phyloP scores from a whole-genome alignment of 2,329 filamentous ascomycete species.

The Pseudocercospora fijiensis region DNA sequence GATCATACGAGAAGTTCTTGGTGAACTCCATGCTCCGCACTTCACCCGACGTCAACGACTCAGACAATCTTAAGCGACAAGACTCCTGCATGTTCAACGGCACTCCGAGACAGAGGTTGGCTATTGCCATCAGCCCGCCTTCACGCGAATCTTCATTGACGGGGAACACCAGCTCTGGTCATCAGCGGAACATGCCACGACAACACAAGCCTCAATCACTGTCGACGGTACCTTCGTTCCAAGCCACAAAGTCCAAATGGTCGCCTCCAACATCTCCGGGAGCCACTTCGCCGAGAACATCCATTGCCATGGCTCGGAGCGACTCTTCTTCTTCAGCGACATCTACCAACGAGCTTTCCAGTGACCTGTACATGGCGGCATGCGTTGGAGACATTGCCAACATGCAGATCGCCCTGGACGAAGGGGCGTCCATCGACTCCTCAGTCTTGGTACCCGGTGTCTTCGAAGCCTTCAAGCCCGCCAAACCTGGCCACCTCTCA shows the following conservation, averaged over 20 bases:
- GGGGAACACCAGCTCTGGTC: conserved; percentile 14
- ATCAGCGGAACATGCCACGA: conserved; percentile 18
- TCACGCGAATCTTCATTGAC: background rate
- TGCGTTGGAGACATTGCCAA: conserved; percentile 34
- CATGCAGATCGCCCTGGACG: conserved; percentile 30
- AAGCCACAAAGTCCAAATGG: conserved; percentile 33
- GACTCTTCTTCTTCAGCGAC: conserved; percentile 16
- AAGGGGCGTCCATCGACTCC: conserved; percentile 34
- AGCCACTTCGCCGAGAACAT: conserved; percentile 30
- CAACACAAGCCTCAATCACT: conserved; percentile 24
- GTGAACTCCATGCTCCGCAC: conserved; percentile 15
- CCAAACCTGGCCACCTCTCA: conserved; percentile 36
- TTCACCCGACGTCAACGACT: conserved; percentile 13
- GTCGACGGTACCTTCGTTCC: conserved; percentile 30
- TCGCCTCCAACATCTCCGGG: conserved; percentile 36
- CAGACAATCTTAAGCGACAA: conserved; percentile 21
- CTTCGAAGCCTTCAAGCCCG: conserved; percentile 38
- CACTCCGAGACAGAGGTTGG: conserved; percentile 5
- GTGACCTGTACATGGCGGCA: conserved; percentile 33
- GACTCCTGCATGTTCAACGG: conserved; percentile 26
- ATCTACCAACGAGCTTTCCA: conserved; percentile 23
- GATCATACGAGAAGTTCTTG: conserved; percentile 22
- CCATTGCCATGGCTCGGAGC: conserved; percentile 19
- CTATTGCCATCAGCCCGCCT: background rate
- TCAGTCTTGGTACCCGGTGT: conserved; percentile 31